A percentile compares a stretch with the other conserved stretches of the same genome.
phyloP scores from a whole-genome alignment of 1,284 basidiomycete species.

The Lentinula novae-zelandiae region DNA sequence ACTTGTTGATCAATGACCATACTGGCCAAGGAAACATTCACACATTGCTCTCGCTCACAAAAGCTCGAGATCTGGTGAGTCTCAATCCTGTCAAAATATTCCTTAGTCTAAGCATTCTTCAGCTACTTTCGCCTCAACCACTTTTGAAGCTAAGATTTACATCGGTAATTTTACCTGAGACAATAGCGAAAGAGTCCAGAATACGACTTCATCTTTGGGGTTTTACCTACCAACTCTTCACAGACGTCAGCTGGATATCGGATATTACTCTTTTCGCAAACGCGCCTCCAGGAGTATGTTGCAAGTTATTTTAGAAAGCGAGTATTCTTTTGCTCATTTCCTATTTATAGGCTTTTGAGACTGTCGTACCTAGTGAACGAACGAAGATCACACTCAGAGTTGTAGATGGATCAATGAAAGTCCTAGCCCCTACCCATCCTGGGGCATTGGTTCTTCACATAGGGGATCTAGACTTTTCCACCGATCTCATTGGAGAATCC shows the following conservation, averaged over 20 bases:
- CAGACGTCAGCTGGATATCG: conserved; percentile 62
- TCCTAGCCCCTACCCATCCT: conserved; percentile 54
- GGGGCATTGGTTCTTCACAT: conserved; percentile 68
- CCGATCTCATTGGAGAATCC: conserved; percentile 68
- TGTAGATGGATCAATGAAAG: conserved; percentile 66
- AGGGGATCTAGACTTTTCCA: conserved; percentile 63
- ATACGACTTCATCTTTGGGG: conserved; percentile 65
- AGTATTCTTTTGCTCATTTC: background rate
- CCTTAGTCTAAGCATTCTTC: conserved; percentile 3
- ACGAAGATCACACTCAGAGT: conserved; percentile 68
- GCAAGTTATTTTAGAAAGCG: no score
- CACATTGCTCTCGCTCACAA: conserved; percentile 47
- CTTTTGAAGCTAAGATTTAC: conserved; percentile 66
- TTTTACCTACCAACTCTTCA: conserved; percentile 61
- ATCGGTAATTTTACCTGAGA: conserved; percentile 62
- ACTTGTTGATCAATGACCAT: conserved; percentile 52
- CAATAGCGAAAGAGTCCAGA: conserved; percentile 76
- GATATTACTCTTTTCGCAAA: conserved; percentile 72
- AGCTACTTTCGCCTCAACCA: conserved; percentile 46
- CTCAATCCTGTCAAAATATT: background rate
- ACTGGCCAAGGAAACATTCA: conserved; percentile 30
- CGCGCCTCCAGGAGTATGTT: conserved; percentile 82
- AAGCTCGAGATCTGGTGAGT: conserved; percentile 53
- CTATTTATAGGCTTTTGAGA: conserved; percentile 74
- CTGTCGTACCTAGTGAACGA: conserved; percentile 88